Evolutionary conservation across 2,329 filamentous ascomycete species (phyloP).

Genomic region (Ceratocystis harringtonii): DNA sequence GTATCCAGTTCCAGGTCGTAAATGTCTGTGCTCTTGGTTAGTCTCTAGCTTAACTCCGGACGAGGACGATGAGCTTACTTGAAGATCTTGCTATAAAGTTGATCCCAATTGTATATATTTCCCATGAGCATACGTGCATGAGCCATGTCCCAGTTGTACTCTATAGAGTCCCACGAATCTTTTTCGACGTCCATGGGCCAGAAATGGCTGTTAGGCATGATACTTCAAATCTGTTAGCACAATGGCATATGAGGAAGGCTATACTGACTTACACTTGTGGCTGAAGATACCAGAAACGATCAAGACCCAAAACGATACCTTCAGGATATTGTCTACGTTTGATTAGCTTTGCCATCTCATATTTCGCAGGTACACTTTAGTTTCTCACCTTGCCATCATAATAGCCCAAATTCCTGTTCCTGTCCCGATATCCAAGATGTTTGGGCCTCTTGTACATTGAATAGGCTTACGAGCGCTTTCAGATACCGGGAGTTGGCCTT

Average conservation of each 20-base stretch:
- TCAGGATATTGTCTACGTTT: conserved; percentile 14
- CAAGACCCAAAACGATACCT: conserved; percentile 27
- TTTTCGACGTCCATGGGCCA: conserved; percentile 59
- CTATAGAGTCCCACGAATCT: conserved; percentile 43
- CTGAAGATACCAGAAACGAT: conserved; percentile 28
- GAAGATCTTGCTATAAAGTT: conserved; percentile 56
- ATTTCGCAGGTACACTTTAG: neutral
- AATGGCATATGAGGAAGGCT: neutral
- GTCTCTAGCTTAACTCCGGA: neutral
- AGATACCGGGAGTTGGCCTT: neutral
- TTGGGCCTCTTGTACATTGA: conserved; percentile 19
- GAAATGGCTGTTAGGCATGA: conserved; percentile 54
- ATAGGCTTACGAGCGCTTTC: conserved; percentile 6
- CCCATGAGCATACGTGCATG: conserved; percentile 69
- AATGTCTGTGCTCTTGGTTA: conserved; percentile 38
- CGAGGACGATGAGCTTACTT: conserved; percentile 32
- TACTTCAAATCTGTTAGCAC: conserved; percentile 32
- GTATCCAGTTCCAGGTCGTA: conserved; percentile 58
- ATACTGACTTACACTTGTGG: conserved; percentile 25
- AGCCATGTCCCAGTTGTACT: conserved; percentile 60
- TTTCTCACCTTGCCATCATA: conserved; percentile 59
- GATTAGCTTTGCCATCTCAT: neutral
- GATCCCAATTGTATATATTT: conserved; percentile 60
- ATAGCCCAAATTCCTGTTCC: conserved; percentile 89
- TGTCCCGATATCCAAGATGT: conserved; percentile 56